Evolutionary conservation across 2,329 filamentous ascomycete genomes (phyloP).

Genomic region (Ceratocystis destructans): DNA sequence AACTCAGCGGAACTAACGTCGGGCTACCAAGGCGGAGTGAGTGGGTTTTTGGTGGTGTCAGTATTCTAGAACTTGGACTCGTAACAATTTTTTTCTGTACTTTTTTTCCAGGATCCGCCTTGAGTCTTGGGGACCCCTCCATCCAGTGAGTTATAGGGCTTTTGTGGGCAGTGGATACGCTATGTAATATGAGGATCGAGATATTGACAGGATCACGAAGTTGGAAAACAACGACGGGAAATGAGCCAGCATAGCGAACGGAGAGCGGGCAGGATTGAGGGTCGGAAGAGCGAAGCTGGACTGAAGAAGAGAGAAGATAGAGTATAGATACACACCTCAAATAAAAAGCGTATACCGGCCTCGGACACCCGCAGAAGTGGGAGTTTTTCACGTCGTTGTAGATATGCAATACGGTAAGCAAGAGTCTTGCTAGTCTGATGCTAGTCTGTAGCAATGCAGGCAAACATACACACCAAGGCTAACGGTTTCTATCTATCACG

Average conservation of each 20-base stretch:
- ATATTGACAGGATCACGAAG: slow-evolving; percentile 5
- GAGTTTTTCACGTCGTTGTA: too few relatives aligned
- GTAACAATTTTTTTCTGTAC: slow-evolving; percentile 9
- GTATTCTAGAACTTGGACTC: background rate
- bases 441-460: too few relatives aligned
- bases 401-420: too few relatives aligned
- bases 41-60: slow-evolving; percentile 2
- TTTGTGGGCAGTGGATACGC: slow-evolving; percentile 9
- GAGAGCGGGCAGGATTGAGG: background rate
- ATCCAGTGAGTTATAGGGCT: background rate
- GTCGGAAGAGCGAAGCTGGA: background rate
- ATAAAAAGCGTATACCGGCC: too few relatives aligned
- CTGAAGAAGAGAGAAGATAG: background rate
- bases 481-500: too few relatives aligned
- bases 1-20: slow-evolving; percentile 3
- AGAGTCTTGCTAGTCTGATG: too few relatives aligned
- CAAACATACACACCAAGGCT: too few relatives aligned
- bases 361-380: too few relatives aligned
- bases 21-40: background rate
- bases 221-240: background rate
- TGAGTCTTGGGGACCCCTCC: background rate
- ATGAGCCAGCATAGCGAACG: background rate
- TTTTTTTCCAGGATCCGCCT: slow-evolving; percentile 5
- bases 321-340: background rate
- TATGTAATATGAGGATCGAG: slow-evolving; percentile 1